Percentiles rank a stretch among this genome's conserved stretches.
Conservation (phyloP, 192 early-diverging fungal genomes). For the Coemansia sp. region DNA sequence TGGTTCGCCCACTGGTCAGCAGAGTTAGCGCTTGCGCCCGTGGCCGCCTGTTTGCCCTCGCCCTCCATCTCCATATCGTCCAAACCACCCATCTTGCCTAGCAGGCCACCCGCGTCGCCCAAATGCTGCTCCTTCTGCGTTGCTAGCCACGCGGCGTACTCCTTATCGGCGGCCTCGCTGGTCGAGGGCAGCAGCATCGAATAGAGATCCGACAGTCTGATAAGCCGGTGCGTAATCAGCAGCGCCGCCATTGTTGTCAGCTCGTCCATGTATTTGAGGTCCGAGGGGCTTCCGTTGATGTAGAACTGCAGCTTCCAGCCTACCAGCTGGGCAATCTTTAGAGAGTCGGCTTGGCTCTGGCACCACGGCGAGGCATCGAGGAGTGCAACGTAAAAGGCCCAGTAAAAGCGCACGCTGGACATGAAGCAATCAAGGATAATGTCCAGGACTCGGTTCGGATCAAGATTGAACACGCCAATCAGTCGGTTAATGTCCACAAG, state of each 20-base stretch:
- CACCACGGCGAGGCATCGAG: slow-evolving; percentile 51
- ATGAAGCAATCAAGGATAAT: slow-evolving; percentile 52
- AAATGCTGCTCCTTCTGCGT: slow-evolving; percentile 26
- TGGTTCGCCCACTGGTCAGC: slow-evolving; percentile 33
- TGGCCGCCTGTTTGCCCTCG: not conserved
- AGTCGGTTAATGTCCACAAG: slow-evolving; percentile 40
- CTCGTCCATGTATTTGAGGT: slow-evolving; percentile 39
- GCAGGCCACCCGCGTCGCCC: slow-evolving; percentile 6
- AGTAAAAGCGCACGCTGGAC: slow-evolving; percentile 43
- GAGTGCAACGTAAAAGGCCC: slow-evolving; percentile 46
- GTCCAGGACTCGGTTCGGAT: slow-evolving; percentile 48
- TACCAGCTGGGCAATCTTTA: slow-evolving; percentile 41
- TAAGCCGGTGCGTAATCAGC: slow-evolving; percentile 36
- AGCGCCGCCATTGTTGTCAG: slow-evolving; percentile 41
- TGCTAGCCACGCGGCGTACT: slow-evolving; percentile 31
- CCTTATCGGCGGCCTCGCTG: slow-evolving; percentile 11
- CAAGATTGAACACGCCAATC: slow-evolving; percentile 45
- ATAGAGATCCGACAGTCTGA: slow-evolving; percentile 33
- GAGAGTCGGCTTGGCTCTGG: slow-evolving; percentile 18
- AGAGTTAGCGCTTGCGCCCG: not conserved
- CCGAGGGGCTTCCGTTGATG: slow-evolving; percentile 17
- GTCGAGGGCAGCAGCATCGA: slow-evolving; percentile 25
- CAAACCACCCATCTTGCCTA: slow-evolving; percentile 38
- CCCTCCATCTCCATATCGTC: slow-evolving; percentile 20
- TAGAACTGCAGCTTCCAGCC: slow-evolving; percentile 51